Conservation (phyloP, 495 filamentous ascomycete species). For the Trichoderma gamsii region DNA sequence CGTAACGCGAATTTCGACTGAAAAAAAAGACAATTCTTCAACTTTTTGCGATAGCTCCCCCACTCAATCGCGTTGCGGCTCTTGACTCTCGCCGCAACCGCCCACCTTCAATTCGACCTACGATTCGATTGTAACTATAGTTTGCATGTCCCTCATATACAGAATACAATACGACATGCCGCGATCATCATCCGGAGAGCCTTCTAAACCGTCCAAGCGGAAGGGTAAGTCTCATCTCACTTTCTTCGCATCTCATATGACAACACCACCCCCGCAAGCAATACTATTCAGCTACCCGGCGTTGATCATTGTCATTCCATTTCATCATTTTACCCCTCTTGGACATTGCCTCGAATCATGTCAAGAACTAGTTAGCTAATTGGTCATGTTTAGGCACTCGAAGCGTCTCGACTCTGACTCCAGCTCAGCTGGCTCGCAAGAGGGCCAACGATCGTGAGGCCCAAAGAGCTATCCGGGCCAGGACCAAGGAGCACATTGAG, state of each 20-base stretch:
- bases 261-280: background rate
- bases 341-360: background rate
- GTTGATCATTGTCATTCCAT: background rate
- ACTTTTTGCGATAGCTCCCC: background rate
- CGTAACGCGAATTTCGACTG: background rate
- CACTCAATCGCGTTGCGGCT: background rate
- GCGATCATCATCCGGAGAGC: conserved; percentile 20
- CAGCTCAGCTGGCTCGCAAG: conserved; percentile 70
- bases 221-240: conserved; percentile 27
- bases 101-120: background rate
- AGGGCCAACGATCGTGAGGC: conserved; percentile 85
- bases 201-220: conserved; percentile 30
- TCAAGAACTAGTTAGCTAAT: background rate
- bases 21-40: background rate
- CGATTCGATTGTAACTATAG: background rate
- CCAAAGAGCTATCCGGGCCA: conserved; percentile 75
- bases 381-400: conserved; percentile 43
- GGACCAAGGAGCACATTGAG: conserved; percentile 78
- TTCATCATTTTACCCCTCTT: background rate
- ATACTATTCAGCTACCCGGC: background rate
- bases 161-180: background rate
- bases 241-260: background rate
- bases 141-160: conserved; percentile 10
- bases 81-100: background rate
- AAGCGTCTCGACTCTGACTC: conserved; percentile 66